These are phyloP conservation scores for Plasmodium blacklocki DNA, from an alignment of 169 alveolate genomes.

Conservation along the genomic window DNA sequence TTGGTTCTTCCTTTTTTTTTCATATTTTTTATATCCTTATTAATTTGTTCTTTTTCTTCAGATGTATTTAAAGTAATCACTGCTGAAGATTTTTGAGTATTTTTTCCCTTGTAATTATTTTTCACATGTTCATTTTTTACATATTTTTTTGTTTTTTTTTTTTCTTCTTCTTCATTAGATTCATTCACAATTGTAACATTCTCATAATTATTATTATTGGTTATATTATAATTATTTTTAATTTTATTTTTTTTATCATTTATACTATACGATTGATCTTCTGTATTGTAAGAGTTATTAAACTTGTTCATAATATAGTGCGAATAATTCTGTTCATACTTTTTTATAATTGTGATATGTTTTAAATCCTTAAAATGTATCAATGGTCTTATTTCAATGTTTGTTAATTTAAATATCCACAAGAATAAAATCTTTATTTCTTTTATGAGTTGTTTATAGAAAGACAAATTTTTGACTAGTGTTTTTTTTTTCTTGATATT, in stretches of 20 bases:
- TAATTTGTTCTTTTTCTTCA: background rate
- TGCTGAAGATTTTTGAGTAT: background rate
- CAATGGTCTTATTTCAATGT: constrained; percentile 65
- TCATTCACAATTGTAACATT: background rate
- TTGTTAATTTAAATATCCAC: constrained; percentile 64
- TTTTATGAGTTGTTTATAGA: constrained; percentile 53
- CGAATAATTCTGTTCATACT: constrained; percentile 33
- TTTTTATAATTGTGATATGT: constrained; percentile 23
- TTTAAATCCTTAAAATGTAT: constrained; percentile 55
- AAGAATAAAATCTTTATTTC: constrained; percentile 68
- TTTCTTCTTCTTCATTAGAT: background rate
- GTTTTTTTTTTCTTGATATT: constrained; percentile 23
- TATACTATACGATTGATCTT: background rate
- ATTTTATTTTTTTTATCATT: background rate
- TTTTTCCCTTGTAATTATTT: background rate
- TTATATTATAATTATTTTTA: background rate
- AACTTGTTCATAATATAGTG: constrained; percentile 22
- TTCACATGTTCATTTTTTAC: background rate
- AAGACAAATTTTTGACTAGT: constrained; percentile 15
- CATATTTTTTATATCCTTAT: background rate
- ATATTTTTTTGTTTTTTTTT: background rate
- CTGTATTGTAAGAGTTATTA: background rate
- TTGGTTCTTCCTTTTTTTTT: background rate
- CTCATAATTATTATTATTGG: background rate
- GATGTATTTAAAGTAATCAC: too few species aligned